These are phyloP conservation scores for Pseudopithomyces maydicus DNA, from an alignment of 2,329 filamentous ascomycete species.

Conservation along the genomic window DNA sequence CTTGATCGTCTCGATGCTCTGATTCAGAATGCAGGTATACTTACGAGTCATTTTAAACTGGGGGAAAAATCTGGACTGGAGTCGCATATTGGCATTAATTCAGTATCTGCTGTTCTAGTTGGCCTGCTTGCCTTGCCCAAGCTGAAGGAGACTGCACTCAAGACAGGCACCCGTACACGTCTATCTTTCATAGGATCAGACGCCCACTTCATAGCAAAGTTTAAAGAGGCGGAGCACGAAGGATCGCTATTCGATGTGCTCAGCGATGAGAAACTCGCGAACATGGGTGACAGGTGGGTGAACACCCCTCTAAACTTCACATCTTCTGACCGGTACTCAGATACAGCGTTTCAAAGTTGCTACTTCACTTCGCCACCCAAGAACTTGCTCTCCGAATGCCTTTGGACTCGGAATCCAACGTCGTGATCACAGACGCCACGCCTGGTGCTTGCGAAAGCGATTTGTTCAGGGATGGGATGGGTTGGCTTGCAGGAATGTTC, in stretches of 20 bases:
- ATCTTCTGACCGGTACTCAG: background rate
- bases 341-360: constrained; percentile 32
- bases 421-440: constrained; percentile 33
- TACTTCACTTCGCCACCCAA: constrained; percentile 30
- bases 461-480: constrained; percentile 28
- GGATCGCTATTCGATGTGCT: constrained; percentile 28
- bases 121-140: constrained; percentile 34
- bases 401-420: constrained; percentile 22
- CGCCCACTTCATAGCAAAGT: constrained; percentile 27
- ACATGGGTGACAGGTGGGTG: constrained; percentile 22
- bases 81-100: constrained; percentile 28
- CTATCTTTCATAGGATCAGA: constrained; percentile 37
- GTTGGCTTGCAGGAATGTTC: constrained; percentile 5
- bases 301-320: background rate
- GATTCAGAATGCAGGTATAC: constrained; percentile 48
- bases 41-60: constrained; percentile 10
- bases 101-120: constrained; percentile 23
- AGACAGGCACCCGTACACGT: constrained; percentile 16
- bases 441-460: constrained; percentile 35
- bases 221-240: constrained; percentile 19
- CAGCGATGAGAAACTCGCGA: constrained; percentile 11
- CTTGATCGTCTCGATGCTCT: constrained; percentile 41
- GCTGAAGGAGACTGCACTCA: constrained; percentile 23
- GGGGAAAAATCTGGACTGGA: constrained; percentile 18
- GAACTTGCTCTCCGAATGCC: constrained; percentile 24